Conservation (phyloP, 495 filamentous ascomycete genomes). For the Bombardia bombarda region DNA sequence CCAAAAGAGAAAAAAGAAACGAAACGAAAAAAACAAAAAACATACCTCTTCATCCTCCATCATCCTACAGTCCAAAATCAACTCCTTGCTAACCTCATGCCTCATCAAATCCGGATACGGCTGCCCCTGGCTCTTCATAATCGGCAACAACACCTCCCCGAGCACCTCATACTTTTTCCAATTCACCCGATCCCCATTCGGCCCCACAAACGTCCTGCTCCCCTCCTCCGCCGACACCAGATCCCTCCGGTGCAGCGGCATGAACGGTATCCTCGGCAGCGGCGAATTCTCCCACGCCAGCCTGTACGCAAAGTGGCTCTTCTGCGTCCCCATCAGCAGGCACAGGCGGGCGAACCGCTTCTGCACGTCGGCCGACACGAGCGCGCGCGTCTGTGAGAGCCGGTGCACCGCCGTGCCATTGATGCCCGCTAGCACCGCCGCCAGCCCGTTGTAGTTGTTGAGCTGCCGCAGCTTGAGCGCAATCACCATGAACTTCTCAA, state of each 20-base stretch:
- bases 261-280: slow-evolving; percentile 81
- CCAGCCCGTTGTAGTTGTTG: slow-evolving; percentile 96
- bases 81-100: slow-evolving; percentile 56
- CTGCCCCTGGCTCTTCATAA: slow-evolving; percentile 82
- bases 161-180: slow-evolving; percentile 99
- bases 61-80: slow-evolving; percentile 63
- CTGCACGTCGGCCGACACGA: slow-evolving; percentile 60
- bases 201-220: slow-evolving; percentile 76
- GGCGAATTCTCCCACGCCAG: slow-evolving; percentile 95
- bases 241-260: slow-evolving; percentile 85
- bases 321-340: slow-evolving; percentile 85
- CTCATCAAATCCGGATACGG: slow-evolving; percentile 65
- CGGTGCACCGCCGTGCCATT: slow-evolving; percentile 82
- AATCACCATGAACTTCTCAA: slow-evolving; percentile 92
- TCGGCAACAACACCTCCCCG: slow-evolving; percentile 80
- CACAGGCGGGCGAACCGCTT: slow-evolving; percentile 83
- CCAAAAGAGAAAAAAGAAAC: slow-evolving; percentile 15
- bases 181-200: slow-evolving; percentile 72
- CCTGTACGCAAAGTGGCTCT: slow-evolving; percentile 88
- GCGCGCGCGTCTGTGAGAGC: slow-evolving; percentile 69
- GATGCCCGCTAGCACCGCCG: slow-evolving; percentile 87
- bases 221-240: slow-evolving; percentile 88
- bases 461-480: slow-evolving; percentile 76
- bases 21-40: background rate
- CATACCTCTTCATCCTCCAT: slow-evolving; percentile 53